These are phyloP conservation scores for Fusarium nygamai DNA, from an alignment of 2,329 filamentous ascomycete genomes.

Conservation along the genomic window DNA sequence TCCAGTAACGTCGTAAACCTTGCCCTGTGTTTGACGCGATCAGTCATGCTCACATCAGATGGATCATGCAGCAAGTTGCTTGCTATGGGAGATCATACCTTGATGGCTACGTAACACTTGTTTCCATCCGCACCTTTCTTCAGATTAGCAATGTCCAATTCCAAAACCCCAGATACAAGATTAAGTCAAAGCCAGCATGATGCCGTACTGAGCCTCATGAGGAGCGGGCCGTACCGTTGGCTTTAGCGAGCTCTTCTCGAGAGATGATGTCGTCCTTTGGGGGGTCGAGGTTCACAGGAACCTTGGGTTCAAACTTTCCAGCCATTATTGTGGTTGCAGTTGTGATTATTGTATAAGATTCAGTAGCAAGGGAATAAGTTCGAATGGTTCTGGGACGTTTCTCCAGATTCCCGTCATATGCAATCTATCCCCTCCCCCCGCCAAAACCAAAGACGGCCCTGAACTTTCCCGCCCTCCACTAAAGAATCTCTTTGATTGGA, in stretches of 20 bases:
- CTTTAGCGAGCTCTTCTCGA: conserved; percentile 80
- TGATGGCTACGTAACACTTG: conserved; percentile 76
- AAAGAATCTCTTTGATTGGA: conserved; percentile 17
- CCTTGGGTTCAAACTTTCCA: conserved; percentile 81
- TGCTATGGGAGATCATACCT: conserved; percentile 55
- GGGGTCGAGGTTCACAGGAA: conserved; percentile 77
- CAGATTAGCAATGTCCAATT: conserved; percentile 30
- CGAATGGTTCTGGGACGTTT: conserved; percentile 7
- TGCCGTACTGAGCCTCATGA: neutral
- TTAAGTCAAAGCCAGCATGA: neutral
- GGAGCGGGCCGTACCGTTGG: conserved; percentile 74
- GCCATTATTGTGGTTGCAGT: conserved; percentile 54
- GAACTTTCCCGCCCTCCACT: conserved; percentile 1
- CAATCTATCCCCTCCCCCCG: conserved; percentile 14
- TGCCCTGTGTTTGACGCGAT: conserved; percentile 68
- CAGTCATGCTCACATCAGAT: conserved; percentile 6
- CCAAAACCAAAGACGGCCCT: conserved; percentile 25
- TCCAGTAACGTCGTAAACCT: conserved; percentile 91
- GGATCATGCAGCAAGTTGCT: conserved; percentile 1
- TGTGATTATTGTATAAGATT: neutral
- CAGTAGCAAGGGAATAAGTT: neutral
- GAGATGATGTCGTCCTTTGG: conserved; percentile 91
- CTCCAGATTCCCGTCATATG: conserved; percentile 37
- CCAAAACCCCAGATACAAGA: neutral
- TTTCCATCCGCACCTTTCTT: conserved; percentile 69